Conservation (phyloP, 257 asterid species). For the Solanum acaule region DNA sequence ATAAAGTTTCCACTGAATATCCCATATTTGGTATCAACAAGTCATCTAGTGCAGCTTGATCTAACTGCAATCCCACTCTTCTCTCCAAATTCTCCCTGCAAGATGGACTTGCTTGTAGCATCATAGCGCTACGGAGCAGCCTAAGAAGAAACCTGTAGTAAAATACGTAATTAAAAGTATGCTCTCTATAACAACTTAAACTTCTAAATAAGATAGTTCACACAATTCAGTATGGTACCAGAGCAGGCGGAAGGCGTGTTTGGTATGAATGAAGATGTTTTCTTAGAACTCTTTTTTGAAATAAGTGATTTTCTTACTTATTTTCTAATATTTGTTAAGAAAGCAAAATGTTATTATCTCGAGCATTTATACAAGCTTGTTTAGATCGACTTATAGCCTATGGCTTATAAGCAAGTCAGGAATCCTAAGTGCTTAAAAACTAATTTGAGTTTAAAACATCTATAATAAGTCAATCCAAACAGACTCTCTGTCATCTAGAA, state of each 20-base stretch:
- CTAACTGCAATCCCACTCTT: slow-evolving; percentile 8
- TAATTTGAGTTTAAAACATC: no score
- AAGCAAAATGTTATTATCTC: background rate
- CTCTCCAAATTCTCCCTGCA: slow-evolving; percentile 11
- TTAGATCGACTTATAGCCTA: no score
- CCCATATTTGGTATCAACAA: slow-evolving; percentile 4
- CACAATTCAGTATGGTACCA: background rate
- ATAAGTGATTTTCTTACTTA: no score
- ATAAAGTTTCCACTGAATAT: slow-evolving; percentile 6
- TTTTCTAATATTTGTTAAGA: background rate
- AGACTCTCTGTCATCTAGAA: background rate
- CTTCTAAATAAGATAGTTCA: background rate
- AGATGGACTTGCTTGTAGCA: slow-evolving; percentile 10
- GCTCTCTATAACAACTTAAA: background rate
- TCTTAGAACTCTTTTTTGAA: background rate
- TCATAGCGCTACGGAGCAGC: slow-evolving; percentile 4
- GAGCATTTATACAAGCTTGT: background rate
- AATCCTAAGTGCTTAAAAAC: no score
- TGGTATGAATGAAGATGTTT: background rate
- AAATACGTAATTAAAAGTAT: background rate
- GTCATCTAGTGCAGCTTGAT: slow-evolving; percentile 3
- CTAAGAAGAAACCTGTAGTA: background rate
- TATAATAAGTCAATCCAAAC: no score
- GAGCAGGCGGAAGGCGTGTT: background rate
- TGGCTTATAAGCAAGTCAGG: no score